These are phyloP conservation scores for Cytospora piceae DNA, from an alignment of 2,329 filamentous ascomycete species.

Conservation along the genomic window DNA sequence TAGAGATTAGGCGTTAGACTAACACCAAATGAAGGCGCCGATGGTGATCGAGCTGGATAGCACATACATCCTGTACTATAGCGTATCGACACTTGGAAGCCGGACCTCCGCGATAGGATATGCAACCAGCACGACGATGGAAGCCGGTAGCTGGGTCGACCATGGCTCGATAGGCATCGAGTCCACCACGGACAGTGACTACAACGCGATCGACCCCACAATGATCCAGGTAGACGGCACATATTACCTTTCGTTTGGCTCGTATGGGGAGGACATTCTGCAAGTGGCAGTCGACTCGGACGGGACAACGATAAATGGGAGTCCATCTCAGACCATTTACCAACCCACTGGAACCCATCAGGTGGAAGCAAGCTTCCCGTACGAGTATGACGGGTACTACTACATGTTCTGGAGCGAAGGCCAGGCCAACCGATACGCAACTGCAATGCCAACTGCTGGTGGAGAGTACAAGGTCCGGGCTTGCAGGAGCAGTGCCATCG, in stretches of 20 bases:
- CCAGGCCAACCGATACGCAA: constrained; percentile 61
- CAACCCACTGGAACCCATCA: constrained; percentile 54
- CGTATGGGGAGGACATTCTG: constrained; percentile 70
- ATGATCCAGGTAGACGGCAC: constrained; percentile 50
- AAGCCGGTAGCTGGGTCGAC: constrained; percentile 54
- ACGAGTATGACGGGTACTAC: constrained; percentile 59
- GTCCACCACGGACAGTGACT: constrained; percentile 42
- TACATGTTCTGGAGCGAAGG: constrained; percentile 68
- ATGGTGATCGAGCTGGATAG: constrained; percentile 61
- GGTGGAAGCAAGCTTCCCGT: constrained; percentile 61
- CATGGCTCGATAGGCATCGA: constrained; percentile 54
- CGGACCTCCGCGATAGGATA: constrained; percentile 67
- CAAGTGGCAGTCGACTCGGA: constrained; percentile 54
- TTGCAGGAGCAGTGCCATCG: constrained; percentile 58
- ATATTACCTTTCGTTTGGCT: constrained; percentile 65
- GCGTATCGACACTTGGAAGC: constrained; percentile 63
- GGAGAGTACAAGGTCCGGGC: constrained; percentile 69
- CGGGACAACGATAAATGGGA: constrained; percentile 37
- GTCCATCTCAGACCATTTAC: constrained; percentile 53
- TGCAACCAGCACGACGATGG: constrained; percentile 41
- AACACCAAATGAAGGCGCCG: constrained; percentile 54
- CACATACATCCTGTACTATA: constrained; percentile 68
- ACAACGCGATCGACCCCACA: constrained; percentile 60
- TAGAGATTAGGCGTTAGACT: not conserved
- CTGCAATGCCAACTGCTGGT: constrained; percentile 52